Evolutionary conservation across 306 rosid species (phyloP), one percentile per base, ranked within the genome.

Genomic region (Canavalia gladiata): DNA sequence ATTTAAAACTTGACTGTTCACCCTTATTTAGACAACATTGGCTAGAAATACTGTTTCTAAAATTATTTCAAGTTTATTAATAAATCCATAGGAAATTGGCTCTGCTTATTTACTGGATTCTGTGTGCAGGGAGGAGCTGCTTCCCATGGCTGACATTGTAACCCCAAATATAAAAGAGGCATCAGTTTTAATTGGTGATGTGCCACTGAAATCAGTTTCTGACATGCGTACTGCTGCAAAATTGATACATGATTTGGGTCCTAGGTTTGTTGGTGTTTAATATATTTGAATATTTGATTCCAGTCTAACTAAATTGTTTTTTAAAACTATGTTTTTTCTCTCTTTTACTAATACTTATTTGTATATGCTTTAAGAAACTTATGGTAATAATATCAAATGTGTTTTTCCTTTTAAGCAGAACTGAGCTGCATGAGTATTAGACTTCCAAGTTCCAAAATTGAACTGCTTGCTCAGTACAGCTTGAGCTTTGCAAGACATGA

Each of bases 161-260:
- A 95, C 99, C 62, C 99, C 99, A 83, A 95, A 95, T 88, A 51
- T 93, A 76, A 95, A 90, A 81, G 97, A 93, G 89, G 97, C 99
- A 30, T 88, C 97, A 43, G 93, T 85, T 68, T 88, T 95, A 82
- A 93, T 95, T 78, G 95, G 89, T 70, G 90, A 89, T 29, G 49
- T 82, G 84, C 88, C 90, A 63, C 87, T 95, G 67, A 79, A 86
- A 81, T 90, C 97, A 50, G 87, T 95, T 65, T 88, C 94, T 83
- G 97, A 95, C 84, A 95, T 95, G 99, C 86, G 84, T 75, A 66
- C 85, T 39, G 99, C 97, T 80, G 97, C 99, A 82, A 95, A 85
- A 75, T 62, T 87, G 80, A 85, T 93, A 69, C 91, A 86, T 82
- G 90, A 89, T 71, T 75, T 93, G 95, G 99, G 97, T 30, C 94